Evolutionary conservation across 2,329 filamentous ascomycete genomes (phyloP).

Genomic region (Beauveria pseudobassiana): DNA sequence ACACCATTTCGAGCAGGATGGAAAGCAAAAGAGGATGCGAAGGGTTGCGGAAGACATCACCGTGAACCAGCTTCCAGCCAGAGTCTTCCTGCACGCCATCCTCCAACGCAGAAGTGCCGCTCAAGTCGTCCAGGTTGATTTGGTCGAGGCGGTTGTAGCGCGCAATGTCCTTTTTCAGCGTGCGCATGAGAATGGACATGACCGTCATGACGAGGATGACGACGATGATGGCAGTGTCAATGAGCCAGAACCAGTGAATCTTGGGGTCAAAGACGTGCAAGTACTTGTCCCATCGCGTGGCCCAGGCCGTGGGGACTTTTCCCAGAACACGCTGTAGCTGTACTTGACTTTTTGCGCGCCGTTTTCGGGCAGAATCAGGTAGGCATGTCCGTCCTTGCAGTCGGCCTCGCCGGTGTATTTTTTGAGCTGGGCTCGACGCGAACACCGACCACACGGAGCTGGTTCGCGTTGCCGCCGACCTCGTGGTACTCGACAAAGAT

Average conservation of each 20-base stretch:
- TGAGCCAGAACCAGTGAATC: constrained; percentile 98
- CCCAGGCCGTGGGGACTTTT: constrained; percentile 80
- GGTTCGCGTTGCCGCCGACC: constrained; percentile 55
- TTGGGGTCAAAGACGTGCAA: constrained; percentile 94
- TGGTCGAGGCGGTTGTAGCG: constrained; percentile 92
- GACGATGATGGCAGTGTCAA: constrained; percentile 93
- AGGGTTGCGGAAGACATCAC: constrained; percentile 90
- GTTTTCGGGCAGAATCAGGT: constrained; percentile 57
- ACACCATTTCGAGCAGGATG: constrained; percentile 83
- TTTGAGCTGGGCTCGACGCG: constrained; percentile 71
- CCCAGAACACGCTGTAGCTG: constrained; percentile 92
- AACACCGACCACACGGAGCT: constrained; percentile 86
- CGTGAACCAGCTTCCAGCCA: constrained; percentile 96
- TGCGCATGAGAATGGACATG: constrained; percentile 81
- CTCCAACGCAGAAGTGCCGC: constrained; percentile 69
- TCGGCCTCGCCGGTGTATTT: constrained; percentile 51
- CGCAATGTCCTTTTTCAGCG: constrained; percentile 89
- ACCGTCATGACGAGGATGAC: constrained; percentile 87
- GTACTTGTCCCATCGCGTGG: constrained; percentile 98
- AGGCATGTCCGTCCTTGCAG: constrained; percentile 51
- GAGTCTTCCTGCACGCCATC: constrained; percentile 96
- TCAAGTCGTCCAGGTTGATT: constrained; percentile 83
- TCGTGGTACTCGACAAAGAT: constrained; percentile 90
- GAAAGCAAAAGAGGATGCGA: constrained; percentile 76
- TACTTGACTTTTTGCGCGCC: constrained; percentile 61